These are phyloP conservation scores for Melastoma malabathricum DNA, from an alignment of 345 rosid genomes.

Conservation along the genomic window DNA sequence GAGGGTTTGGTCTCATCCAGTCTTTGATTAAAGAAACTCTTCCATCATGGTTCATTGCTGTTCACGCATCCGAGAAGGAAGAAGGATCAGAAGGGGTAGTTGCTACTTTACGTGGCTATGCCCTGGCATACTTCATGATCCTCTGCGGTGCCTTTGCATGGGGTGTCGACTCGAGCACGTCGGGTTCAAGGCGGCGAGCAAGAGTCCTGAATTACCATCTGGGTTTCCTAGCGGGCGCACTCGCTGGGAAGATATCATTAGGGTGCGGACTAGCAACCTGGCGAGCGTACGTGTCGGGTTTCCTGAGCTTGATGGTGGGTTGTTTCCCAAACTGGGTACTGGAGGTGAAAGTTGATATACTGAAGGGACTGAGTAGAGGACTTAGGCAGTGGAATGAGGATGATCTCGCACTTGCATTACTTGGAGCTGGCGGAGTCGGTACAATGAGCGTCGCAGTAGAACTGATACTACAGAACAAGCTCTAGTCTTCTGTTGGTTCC, in stretches of 20 bases:
- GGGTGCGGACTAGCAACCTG: slow-evolving; percentile 68
- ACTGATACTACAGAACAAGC: slow-evolving; percentile 21
- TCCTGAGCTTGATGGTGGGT: slow-evolving; percentile 66
- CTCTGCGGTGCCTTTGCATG: slow-evolving; percentile 81
- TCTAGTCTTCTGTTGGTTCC: not conserved
- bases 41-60: slow-evolving; percentile 87
- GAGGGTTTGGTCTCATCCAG: slow-evolving; percentile 64
- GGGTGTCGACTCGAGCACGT: slow-evolving; percentile 67
- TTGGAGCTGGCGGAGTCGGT: slow-evolving; percentile 62
- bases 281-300: slow-evolving; percentile 62
- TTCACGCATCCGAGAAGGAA: slow-evolving; percentile 38
- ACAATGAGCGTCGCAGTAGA: slow-evolving; percentile 69
- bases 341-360: slow-evolving; percentile 62
- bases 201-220: slow-evolving; percentile 50
- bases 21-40: slow-evolving; percentile 66
- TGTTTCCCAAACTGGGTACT: slow-evolving; percentile 75
- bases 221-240: slow-evolving; percentile 69
- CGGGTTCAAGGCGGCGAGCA: slow-evolving; percentile 62
- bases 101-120: slow-evolving; percentile 69
- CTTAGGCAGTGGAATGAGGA: slow-evolving; percentile 65
- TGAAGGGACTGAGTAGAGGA: slow-evolving; percentile 74
- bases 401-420: slow-evolving; percentile 61
- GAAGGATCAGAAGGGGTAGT: slow-evolving; percentile 45
- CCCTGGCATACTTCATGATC: slow-evolving; percentile 68
- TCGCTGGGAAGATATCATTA: slow-evolving; percentile 77